These are phyloP conservation scores for Carallia pectinifolia DNA, from an alignment of 345 rosid species.

Conservation along the genomic window DNA sequence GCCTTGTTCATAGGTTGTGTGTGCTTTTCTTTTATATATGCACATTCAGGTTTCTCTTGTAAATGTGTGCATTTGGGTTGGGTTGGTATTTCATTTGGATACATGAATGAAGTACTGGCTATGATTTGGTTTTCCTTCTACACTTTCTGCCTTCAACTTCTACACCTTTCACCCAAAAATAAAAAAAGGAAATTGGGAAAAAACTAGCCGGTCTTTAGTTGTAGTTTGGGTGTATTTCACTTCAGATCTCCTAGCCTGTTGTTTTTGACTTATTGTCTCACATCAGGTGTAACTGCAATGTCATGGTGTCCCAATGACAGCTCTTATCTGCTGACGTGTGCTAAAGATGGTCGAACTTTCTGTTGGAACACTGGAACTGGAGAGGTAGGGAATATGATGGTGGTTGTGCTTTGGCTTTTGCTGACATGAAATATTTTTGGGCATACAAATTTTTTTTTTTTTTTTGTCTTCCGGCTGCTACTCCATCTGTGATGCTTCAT, in stretches of 20 bases:
- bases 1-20: no score
- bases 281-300: slow-evolving; percentile 98
- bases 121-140: no score
- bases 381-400: slow-evolving; percentile 51
- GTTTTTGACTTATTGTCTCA: neutral
- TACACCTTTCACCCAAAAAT: no score
- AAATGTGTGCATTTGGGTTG: no score
- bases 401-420: slow-evolving; percentile 6
- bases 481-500: neutral
- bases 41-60: no score
- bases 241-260: neutral
- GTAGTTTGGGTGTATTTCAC: neutral
- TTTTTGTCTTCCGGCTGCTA: neutral
- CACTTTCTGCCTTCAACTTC: no score
- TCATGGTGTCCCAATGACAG: slow-evolving; percentile 99
- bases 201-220: no score
- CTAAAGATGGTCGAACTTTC: slow-evolving; percentile 95
- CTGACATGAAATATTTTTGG: neutral
- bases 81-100: no score
- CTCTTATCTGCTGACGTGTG: slow-evolving; percentile 94
- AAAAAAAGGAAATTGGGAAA: no score
- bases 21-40: no score
- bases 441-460: neutral
- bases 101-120: no score
- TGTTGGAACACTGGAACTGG: slow-evolving; percentile 95